Evolutionary conservation across 73 alveolate genomes (phyloP), one percentile per base, ranked within the genome.

Genomic region (Symbiodinium natans): DNA sequence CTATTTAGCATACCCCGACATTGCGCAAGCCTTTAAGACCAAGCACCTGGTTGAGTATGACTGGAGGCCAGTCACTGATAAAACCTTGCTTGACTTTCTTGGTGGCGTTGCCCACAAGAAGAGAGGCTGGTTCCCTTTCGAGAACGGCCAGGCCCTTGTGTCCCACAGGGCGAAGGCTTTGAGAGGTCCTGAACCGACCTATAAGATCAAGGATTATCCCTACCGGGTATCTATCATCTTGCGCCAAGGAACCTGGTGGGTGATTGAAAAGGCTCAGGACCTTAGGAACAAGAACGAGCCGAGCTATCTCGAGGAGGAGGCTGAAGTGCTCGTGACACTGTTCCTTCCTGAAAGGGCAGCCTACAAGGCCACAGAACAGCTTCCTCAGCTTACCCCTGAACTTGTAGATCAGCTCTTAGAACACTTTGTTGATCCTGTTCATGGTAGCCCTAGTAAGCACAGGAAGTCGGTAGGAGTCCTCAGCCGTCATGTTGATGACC

Each of bases 161-260:
- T 34, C 82, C 21, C 27, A 85, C 31, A n/a, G 93, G 10, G 93
- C 93, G 3, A 85, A 85, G 27, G 80, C 93, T 3, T 38, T 85
- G 5, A 27, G 82, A 9, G 27, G 33, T 19, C 92, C 92, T 0
- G 92, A 83, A 6, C 46, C 92, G 0, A 1, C 5, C 25, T 83
- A 42, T 41, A n/a, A 25, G 7, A 17, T 5, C 2, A 42, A 23
- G 73, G 10, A 42, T 1, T 48, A 3, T 54, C 48, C 27, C 21
- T 46, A 46, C 2, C 1, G 93, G 56, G 40, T 42, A 15, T 85
- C 93, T 13, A 31, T 31, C 40, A 59, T 48, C 39, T 11, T 8
- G 36, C 36, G 93, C 25, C 11, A 85, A 48, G 93, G 93, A 2
- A 54, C 27, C 17, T 48, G 93, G 93, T 48, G 93, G 93, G 7